Conservation (phyloP, 305 asterid species). For the Solanum hybrid region DNA sequence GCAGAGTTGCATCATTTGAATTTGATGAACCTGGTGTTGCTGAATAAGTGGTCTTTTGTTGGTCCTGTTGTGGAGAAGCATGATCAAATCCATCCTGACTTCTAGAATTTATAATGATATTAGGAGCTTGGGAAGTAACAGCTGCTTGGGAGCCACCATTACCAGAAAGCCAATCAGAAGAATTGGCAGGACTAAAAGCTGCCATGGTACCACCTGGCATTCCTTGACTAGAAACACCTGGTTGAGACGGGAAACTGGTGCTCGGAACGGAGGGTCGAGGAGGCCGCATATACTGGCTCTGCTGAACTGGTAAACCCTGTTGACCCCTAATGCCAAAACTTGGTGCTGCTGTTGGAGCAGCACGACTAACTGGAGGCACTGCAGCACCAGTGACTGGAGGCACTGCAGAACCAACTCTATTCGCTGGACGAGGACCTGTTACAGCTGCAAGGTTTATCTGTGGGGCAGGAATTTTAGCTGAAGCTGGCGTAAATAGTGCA, state of each 20-base stretch:
- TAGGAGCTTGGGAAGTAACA: slow-evolving; percentile 17
- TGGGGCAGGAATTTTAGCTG: slow-evolving; percentile 79
- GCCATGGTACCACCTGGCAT: slow-evolving; percentile 30
- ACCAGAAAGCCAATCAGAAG: slow-evolving; percentile 18
- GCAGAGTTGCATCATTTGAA: slow-evolving; percentile 23
- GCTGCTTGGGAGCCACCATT: slow-evolving; percentile 16
- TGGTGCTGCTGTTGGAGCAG: slow-evolving; percentile 31
- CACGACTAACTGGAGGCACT: slow-evolving; percentile 10
- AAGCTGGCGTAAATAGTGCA: slow-evolving; percentile 72
- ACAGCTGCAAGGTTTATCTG: slow-evolving; percentile 47
- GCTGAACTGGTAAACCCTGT: slow-evolving; percentile 44
- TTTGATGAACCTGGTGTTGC: slow-evolving; percentile 39
- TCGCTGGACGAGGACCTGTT: slow-evolving; percentile 38
- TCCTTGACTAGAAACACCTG: slow-evolving; percentile 36
- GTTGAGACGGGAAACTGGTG: slow-evolving; percentile 50
- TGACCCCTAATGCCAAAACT: slow-evolving; percentile 32
- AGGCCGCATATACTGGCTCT: slow-evolving; percentile 30
- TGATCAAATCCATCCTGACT: slow-evolving; percentile 35
- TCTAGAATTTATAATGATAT: slow-evolving; percentile 17
- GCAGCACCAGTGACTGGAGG: slow-evolving; percentile 12
- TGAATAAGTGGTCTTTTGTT: slow-evolving; percentile 30
- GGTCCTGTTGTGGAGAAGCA: slow-evolving; percentile 28
- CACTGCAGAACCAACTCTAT: slow-evolving; percentile 19
- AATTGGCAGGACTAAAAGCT: slow-evolving; percentile 29
- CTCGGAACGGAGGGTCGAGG: slow-evolving; percentile 14